Percentiles rank a stretch among this genome's conserved stretches.
These are phyloP conservation scores for Microbotryomycetes sp. DNA, from an alignment of 1,284 basidiomycete species.

Conservation along the genomic window DNA sequence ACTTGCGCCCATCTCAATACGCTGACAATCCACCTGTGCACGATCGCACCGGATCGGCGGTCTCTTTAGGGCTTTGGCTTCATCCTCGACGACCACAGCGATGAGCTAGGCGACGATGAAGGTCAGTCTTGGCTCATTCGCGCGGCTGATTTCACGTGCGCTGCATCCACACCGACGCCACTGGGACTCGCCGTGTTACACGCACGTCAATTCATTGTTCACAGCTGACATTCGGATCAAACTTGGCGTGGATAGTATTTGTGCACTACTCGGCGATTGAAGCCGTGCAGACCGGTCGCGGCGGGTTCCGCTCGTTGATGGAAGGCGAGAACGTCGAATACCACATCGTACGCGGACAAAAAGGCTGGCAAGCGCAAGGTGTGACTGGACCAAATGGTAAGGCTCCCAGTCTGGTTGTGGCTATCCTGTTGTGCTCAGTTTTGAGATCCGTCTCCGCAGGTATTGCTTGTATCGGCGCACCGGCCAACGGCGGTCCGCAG, in stretches of 20 bases:
- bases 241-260: too few relatives aligned
- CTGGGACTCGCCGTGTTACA: not conserved
- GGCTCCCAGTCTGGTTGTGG: not conserved
- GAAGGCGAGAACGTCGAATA: not conserved
- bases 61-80: conserved; percentile 30
- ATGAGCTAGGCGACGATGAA: conserved; percentile 17
- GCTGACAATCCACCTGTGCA: too few relatives aligned
- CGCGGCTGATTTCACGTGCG: not conserved
- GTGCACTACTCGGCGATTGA: conserved; percentile 26
- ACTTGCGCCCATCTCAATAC: too few relatives aligned
- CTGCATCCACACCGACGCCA: not conserved
- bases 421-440: not conserved
- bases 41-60: too few relatives aligned
- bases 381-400: not conserved
- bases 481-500: not conserved
- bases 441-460: not conserved
- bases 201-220: not conserved
- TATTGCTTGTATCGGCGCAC: not conserved
- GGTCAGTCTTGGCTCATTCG: not conserved
- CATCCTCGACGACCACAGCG: conserved; percentile 13
- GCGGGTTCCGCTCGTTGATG: conserved; percentile 1
- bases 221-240: too few relatives aligned
- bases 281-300: not conserved
- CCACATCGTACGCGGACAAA: not conserved
- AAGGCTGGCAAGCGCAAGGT: not conserved